Percentiles rank a stretch among this genome's conserved stretches.
Evolutionary conservation across 441 rosid species (phyloP).

Genomic region (Erysimum cheiri): DNA sequence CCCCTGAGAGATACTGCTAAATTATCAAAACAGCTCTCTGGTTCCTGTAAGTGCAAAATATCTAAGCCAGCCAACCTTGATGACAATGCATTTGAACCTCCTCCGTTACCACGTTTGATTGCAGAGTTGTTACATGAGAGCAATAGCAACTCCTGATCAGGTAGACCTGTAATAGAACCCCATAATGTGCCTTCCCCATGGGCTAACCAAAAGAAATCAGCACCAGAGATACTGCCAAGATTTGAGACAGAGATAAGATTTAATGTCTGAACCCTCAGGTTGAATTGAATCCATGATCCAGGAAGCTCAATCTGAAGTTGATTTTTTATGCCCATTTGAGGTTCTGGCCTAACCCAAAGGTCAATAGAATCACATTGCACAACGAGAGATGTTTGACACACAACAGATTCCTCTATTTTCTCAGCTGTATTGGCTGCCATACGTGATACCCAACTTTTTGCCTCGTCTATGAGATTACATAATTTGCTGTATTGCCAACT

Average conservation of each 20-base stretch:
- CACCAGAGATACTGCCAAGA: conserved; percentile 69
- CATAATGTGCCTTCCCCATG: conserved; percentile 84
- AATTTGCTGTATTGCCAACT: conserved; percentile 59
- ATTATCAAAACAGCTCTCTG: conserved; percentile 55
- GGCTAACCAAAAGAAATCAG: conserved; percentile 80
- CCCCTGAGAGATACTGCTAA: conserved; percentile 75
- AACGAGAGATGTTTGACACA: conserved; percentile 66
- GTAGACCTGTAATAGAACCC: conserved; percentile 76
- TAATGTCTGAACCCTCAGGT: conserved; percentile 67
- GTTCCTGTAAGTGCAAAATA: conserved; percentile 74
- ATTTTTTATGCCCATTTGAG: conserved; percentile 53
- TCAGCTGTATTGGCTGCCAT: conserved; percentile 43
- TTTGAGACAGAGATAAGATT: conserved; percentile 74
- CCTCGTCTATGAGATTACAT: conserved; percentile 59
- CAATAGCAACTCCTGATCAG: conserved; percentile 69
- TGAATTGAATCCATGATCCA: conserved; percentile 82
- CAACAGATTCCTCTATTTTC: conserved; percentile 44
- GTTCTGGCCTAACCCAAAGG: conserved; percentile 69
- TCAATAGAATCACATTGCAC: conserved; percentile 84
- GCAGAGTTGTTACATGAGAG: conserved; percentile 87
- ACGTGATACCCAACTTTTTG: conserved; percentile 54
- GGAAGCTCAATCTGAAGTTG: conserved; percentile 88
- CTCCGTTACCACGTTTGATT: conserved; percentile 95
- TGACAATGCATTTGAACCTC: conserved; percentile 91
- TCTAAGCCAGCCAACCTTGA: conserved; percentile 88